A percentile compares a stretch with the other conserved stretches of the same genome.
Conservation (phyloP, 441 rosid genomes). For the Arabidopsis lyrata region DNA sequence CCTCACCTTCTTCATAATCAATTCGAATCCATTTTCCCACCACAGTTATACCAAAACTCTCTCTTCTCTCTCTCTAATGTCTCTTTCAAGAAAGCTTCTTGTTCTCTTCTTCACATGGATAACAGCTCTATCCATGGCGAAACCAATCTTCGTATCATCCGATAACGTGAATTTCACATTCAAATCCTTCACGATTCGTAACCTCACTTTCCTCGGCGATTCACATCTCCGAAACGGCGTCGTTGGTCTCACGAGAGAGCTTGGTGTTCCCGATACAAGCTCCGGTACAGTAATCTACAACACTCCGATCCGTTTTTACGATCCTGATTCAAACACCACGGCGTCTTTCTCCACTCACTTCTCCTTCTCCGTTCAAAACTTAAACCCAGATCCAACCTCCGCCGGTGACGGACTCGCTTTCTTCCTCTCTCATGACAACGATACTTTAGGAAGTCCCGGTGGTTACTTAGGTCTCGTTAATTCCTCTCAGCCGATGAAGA, state of each 20-base stretch:
- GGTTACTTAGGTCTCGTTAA: conserved; percentile 84
- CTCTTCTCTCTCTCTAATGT: conserved; percentile 45
- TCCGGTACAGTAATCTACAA: conserved; percentile 75
- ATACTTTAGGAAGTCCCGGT: conserved; percentile 78
- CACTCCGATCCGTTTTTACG: conserved; percentile 68
- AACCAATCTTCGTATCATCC: conserved; percentile 27
- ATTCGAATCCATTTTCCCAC: conserved; percentile 67
- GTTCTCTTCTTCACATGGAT: conserved; percentile 48
- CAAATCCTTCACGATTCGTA: conserved; percentile 68
- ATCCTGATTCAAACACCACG: conserved; percentile 71
- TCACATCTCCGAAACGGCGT: conserved; percentile 81
- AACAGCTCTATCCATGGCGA: conserved; percentile 39
- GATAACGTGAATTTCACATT: conserved; percentile 55
- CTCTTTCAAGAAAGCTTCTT: conserved; percentile 57
- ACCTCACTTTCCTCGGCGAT: conserved; percentile 92
- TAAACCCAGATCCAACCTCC: conserved; percentile 68
- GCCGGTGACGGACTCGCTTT: conserved; percentile 95
- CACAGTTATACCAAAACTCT: conserved; percentile 21
- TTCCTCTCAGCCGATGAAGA: conserved; percentile 72
- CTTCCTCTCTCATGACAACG: conserved; percentile 79
- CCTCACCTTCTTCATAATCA: conserved; percentile 53
- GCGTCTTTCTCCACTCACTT: conserved; percentile 84
- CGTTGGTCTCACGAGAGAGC: conserved; percentile 83
- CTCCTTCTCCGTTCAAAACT: conserved; percentile 71
- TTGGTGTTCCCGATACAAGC: conserved; percentile 82